phyloP scores from a whole-genome alignment of 2,329 filamentous ascomycete genomes.

The Phoma sp. region DNA sequence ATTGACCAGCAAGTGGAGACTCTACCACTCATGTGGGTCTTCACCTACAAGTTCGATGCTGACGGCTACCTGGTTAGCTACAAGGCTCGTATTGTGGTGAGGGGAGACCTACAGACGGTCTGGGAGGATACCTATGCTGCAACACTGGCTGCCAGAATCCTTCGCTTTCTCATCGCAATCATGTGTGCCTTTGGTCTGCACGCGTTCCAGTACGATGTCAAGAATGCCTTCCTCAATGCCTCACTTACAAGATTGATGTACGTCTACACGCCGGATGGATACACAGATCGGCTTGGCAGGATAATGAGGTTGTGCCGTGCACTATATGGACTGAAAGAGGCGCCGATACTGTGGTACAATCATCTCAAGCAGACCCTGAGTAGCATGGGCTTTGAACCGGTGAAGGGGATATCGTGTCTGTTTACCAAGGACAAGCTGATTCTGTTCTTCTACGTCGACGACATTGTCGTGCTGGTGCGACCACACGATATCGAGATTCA shows the following conservation, averaged over 20 bases:
- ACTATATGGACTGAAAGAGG: slow-evolving; percentile 30
- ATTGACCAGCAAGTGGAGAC: too few relatives aligned
- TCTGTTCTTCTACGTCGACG: too few relatives aligned
- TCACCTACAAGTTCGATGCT: too few relatives aligned
- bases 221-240: slow-evolving; percentile 33
- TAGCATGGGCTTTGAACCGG: too few relatives aligned
- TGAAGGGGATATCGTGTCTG: too few relatives aligned
- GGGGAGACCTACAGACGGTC: slow-evolving; percentile 18
- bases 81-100: slow-evolving; percentile 21
- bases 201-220: slow-evolving; percentile 24
- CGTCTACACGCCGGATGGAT: background rate
- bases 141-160: slow-evolving; percentile 8
- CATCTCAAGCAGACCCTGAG: too few relatives aligned
- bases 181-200: slow-evolving; percentile 23
- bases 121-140: slow-evolving; percentile 6
- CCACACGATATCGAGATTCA: too few relatives aligned
- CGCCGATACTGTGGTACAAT: slow-evolving; percentile 25
- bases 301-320: slow-evolving; percentile 9
- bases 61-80: slow-evolving; percentile 8
- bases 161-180: slow-evolving; percentile 31
- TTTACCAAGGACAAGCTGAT: too few relatives aligned
- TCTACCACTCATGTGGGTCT: background rate
- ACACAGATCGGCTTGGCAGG: background rate
- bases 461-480: too few relatives aligned
- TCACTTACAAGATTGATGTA: background rate